Percentiles rank a stretch among this genome's conserved stretches.
Conservation (phyloP, 2,329 filamentous ascomycete genomes). For the Scopulariopsis brevicaulis region DNA sequence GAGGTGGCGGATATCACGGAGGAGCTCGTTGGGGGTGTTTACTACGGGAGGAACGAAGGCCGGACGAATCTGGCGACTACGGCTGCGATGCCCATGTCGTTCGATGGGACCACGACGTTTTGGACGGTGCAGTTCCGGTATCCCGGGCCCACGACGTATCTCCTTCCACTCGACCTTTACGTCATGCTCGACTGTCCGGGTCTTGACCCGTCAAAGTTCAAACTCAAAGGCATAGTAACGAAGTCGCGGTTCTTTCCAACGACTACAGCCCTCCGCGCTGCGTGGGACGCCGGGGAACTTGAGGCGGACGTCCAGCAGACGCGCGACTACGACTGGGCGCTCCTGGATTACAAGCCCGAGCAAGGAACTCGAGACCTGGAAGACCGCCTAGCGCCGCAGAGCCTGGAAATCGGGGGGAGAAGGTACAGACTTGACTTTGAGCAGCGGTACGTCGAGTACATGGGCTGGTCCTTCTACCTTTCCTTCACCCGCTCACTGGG, state of each 20-base stretch:
- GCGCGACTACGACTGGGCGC: slow-evolving; percentile 19
- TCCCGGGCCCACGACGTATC: slow-evolving; percentile 23
- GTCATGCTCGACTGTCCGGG: slow-evolving; percentile 29
- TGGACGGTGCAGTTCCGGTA: slow-evolving; percentile 28
- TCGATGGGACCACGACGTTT: slow-evolving; percentile 26
- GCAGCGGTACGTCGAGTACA: slow-evolving; percentile 36
- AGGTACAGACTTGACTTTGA: slow-evolving; percentile 29
- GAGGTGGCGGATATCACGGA: slow-evolving; percentile 33
- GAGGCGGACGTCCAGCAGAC: slow-evolving; percentile 20
- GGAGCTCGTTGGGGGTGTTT: slow-evolving; percentile 22
- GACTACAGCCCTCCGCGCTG: slow-evolving; percentile 19
- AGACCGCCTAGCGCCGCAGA: slow-evolving; percentile 21
- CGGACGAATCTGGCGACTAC: slow-evolving; percentile 19
- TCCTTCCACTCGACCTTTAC: slow-evolving; percentile 32
- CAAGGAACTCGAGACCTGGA: slow-evolving; percentile 20
- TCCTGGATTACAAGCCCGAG: slow-evolving; percentile 19
- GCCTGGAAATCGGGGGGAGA: slow-evolving; percentile 23
- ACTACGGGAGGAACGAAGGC: slow-evolving; percentile 17
- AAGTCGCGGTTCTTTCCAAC: slow-evolving; percentile 24
- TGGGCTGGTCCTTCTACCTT: slow-evolving; percentile 41
- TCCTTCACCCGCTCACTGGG: slow-evolving; percentile 29
- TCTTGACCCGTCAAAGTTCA: slow-evolving; percentile 27
- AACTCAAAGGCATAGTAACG: slow-evolving; percentile 29
- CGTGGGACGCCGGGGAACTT: slow-evolving; percentile 24
- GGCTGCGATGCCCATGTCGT: slow-evolving; percentile 21